A percentile compares a stretch with the other conserved stretches of the same genome.
Conservation (phyloP, 257 asterid species). For the Cinchona pubescens region DNA sequence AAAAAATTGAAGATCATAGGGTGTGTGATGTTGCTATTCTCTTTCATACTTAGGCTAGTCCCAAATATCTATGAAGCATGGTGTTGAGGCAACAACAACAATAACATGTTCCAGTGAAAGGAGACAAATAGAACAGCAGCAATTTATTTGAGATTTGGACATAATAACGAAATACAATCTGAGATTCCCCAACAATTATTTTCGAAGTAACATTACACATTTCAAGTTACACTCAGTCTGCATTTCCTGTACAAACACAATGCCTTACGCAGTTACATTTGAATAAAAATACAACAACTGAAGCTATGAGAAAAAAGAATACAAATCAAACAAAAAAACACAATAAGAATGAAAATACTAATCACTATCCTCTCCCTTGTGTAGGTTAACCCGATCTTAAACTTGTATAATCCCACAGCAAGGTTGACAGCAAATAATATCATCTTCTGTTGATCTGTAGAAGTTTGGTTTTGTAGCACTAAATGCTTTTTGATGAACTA, state of each 20-base stretch:
- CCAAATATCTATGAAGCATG: no score
- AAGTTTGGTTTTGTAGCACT: neutral
- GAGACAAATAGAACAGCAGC: no score
- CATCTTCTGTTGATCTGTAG: neutral
- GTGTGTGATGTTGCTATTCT: no score
- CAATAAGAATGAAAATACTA: neutral
- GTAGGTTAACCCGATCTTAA: neutral
- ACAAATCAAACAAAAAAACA: neutral
- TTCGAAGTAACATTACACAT: neutral
- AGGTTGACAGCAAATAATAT: neutral
- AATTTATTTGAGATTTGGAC: no score
- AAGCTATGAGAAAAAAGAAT: neutral
- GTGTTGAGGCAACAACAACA: no score
- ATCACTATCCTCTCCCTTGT: neutral
- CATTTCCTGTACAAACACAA: slow-evolving; percentile 14
- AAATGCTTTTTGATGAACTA: neutral
- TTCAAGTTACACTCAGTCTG: neutral
- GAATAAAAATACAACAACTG: neutral
- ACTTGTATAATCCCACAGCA: neutral
- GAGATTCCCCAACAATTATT: neutral
- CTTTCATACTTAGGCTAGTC: no score
- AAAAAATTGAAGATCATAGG: no score
- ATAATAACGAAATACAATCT: no score
- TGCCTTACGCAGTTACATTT: neutral
- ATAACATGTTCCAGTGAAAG: no score